Evolutionary conservation across 2,329 filamentous ascomycete species (phyloP).

Genomic region (Didymella pinodella): DNA sequence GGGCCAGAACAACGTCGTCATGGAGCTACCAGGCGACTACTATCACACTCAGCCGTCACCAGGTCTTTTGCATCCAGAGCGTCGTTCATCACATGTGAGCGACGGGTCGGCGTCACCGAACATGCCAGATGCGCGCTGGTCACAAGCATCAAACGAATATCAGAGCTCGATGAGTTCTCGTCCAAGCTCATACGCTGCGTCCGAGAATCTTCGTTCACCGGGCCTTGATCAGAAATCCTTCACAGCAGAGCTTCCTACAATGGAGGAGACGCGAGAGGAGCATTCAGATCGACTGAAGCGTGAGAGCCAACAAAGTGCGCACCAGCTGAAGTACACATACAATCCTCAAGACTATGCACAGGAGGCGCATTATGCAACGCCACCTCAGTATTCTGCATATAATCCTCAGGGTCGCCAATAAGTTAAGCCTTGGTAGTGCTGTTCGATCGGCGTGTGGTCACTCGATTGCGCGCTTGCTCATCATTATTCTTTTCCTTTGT

Average conservation of each 20-base stretch:
- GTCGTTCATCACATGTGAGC: conserved; percentile 15
- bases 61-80: conserved; percentile 33
- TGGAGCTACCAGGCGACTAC: conserved; percentile 55
- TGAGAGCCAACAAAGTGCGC: conserved; percentile 28
- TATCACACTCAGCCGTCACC: conserved; percentile 47
- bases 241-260: conserved; percentile 46
- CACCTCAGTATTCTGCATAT: conserved; percentile 31
- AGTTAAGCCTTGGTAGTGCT: neutral
- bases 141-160: conserved; percentile 38
- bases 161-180: conserved; percentile 42
- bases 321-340: conserved; percentile 41
- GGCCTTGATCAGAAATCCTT: conserved; percentile 46
- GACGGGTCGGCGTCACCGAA: conserved; percentile 40
- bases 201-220: conserved; percentile 47
- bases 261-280: conserved; percentile 48
- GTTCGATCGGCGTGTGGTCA: neutral
- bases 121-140: conserved; percentile 45
- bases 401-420: conserved; percentile 12
- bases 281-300: conserved; percentile 32
- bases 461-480: neutral
- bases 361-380: conserved; percentile 20
- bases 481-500: neutral
- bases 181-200: conserved; percentile 47
- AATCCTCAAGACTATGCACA: conserved; percentile 47
- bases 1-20: conserved; percentile 46